Evolutionary conservation across 805 yeast species (phyloP), one percentile per base, ranked within the genome.

Genomic region (Wickerhamomyces ciferrii): DNA sequence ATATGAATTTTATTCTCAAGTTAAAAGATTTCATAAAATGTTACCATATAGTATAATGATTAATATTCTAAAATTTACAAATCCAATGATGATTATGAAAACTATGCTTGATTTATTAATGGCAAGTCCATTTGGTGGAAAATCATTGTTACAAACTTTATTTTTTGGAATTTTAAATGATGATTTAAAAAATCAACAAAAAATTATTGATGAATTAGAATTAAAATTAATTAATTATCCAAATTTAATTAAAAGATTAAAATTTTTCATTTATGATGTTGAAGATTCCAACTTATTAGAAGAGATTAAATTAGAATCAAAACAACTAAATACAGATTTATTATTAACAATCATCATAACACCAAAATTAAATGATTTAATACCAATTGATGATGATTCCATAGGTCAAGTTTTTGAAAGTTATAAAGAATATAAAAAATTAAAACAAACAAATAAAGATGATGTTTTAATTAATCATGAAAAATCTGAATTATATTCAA

Each of bases 11-110:
- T 82, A 84, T 55, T 73, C 76, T 13, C 89, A 88, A 58, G 68
- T 86, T 29, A 79, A 80, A 52, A 78, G 83, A 47, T 67, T 94
- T 36, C 97, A 92, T 66, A 67, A 74, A 29, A 59, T 88, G 48
- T 79, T 92, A 68, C 99, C 98, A 0, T 94, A 92, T 62, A 68
- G 76, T 2, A 60, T 92, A 32, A 78, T 91, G 63, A 82, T 83
- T 39, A 87, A 87, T 19, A 84, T 92, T 20, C 65, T 94, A 58
- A 76, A 81, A 58, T 80, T 84, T 49, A 88, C 98, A 0, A 92
- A 92, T 59, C 98, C 99, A 2, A 79, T 90, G 66, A 78, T 84
- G 38, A 81, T 92, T 24, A 80, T 88, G 69, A 86, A 90, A 50
- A 79, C 83, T 20, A 68, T 92, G 61, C 76, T 91, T 32, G 97